Evolutionary conservation across 768 basidiomycete species (phyloP), one percentile per base, ranked within the genome.

Genomic region (Lanmaoa rubissima): DNA sequence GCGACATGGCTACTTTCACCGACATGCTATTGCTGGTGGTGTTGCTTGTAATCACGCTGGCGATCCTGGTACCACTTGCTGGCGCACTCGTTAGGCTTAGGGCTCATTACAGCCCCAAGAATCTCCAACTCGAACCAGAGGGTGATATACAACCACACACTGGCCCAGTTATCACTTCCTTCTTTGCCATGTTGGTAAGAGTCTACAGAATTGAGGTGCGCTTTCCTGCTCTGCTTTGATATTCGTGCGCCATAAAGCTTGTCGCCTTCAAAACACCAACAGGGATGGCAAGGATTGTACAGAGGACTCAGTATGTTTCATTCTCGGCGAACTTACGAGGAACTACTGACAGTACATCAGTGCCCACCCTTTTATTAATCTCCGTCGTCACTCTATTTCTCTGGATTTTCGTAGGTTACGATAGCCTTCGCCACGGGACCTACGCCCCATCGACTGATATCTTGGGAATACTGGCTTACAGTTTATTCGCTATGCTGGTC

Each of bases 41-140:
- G 11, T 81, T 84, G 21, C 64, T 84, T 31, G 72, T 73, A 21
- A 43, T 86, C 36, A 83, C 82, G 36, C 70, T 90, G n/a, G 77
- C 74, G 36, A 67, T 88, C 26, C 73, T 83, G n/a, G 81, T 90
- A 5, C 82, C 85, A 11, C 72, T 90, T 13, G 78, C 82, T 11
- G 90, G 90, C 4, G 77, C 86, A 13, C 76, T 92, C 11, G 85
- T 92, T 9, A 80, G 90, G 46, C 85, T 89, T 68, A 79, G 92
- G 71, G 89, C 88, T 32, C 91, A 93, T 67, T 93, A 89, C 75
- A 90, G 88, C 65, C 92, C 92, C 2, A 89, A 88, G 70, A 88
- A 87, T 36, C 83, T 94, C 40, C 88, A 86, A 51, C 78, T 93
- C 40, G 91, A 92, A 69, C 75, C 79, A 32, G 90, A 91, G 66